A percentile compares a stretch with the other conserved stretches of the same genome.
These are phyloP conservation scores for Clavaria fumosa DNA, from an alignment of 768 basidiomycete species.

Conservation along the genomic window DNA sequence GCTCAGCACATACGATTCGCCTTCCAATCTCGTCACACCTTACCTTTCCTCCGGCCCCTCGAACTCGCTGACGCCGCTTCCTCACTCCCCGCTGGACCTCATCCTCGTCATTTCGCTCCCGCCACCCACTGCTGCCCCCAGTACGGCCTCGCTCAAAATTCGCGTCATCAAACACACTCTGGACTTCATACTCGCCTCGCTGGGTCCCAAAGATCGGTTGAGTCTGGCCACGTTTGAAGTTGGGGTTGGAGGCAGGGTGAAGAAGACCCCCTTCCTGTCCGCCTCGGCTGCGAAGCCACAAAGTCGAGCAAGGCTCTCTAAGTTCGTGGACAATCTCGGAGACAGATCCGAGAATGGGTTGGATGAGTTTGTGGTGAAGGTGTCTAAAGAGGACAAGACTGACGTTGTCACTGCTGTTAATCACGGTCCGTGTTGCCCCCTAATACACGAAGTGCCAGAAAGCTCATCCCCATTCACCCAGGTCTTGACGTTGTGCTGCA, in stretches of 20 bases:
- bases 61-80: conserved; percentile 66
- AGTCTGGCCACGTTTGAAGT: conserved; percentile 90
- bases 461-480: conserved; percentile 15
- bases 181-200: conserved; percentile 67
- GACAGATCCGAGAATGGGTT: conserved; percentile 23
- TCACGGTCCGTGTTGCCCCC: conserved; percentile 38
- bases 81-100: conserved; percentile 82
- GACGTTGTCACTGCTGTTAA: conserved; percentile 99
- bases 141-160: conserved; percentile 73
- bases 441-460: background rate
- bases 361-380: conserved; percentile 47
- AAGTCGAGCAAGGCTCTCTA: conserved; percentile 53
- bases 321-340: conserved; percentile 65
- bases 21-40: conserved; percentile 49
- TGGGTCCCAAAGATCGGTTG: conserved; percentile 67
- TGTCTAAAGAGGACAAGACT: conserved; percentile 81
- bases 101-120: conserved; percentile 87
- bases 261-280: conserved; percentile 88
- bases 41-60: conserved; percentile 61
- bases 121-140: conserved; percentile 48
- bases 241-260: conserved; percentile 63
- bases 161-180: conserved; percentile 82
- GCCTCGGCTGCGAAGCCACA: conserved; percentile 51
- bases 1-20: conserved; percentile 38
- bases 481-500: conserved; percentile 90